phyloP scores from a whole-genome alignment of 2,329 filamentous ascomycete genomes.

The Ophiocordyceps sinensis region DNA sequence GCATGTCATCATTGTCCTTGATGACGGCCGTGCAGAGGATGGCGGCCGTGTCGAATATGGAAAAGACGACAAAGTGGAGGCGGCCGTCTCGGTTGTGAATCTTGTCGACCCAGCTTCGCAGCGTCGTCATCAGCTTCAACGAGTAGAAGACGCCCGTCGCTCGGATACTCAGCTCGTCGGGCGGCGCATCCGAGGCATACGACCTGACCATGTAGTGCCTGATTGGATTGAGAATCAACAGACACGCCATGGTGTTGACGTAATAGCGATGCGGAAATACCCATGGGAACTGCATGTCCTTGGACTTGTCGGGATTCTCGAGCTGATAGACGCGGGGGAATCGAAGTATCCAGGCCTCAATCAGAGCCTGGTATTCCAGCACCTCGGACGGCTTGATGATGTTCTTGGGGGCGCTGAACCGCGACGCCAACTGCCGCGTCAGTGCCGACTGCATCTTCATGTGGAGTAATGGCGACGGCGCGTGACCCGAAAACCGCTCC shows the following conservation, averaged over 20 bases:
- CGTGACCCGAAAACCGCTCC: slow-evolving; percentile 7
- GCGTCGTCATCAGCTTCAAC: slow-evolving; percentile 24
- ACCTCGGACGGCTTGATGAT: slow-evolving; percentile 13
- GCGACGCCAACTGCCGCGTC: slow-evolving; percentile 8
- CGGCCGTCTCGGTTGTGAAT: slow-evolving; percentile 30
- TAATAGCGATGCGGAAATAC: slow-evolving; percentile 32
- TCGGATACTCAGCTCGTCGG: slow-evolving; percentile 20
- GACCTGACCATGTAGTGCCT: slow-evolving; percentile 28
- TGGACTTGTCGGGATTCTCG: slow-evolving; percentile 22
- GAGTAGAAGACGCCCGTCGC: slow-evolving; percentile 25
- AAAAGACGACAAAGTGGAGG: slow-evolving; percentile 35
- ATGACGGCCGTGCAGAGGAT: slow-evolving; percentile 34
- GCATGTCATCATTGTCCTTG: slow-evolving; percentile 25
- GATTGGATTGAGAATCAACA: slow-evolving; percentile 31
- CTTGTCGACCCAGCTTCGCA: slow-evolving; percentile 25
- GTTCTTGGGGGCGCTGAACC: slow-evolving; percentile 12
- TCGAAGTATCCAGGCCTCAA: slow-evolving; percentile 24
- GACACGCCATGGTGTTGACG: slow-evolving; percentile 26
- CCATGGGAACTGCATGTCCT: slow-evolving; percentile 23
- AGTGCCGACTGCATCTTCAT: slow-evolving; percentile 16
- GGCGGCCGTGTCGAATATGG: slow-evolving; percentile 35
- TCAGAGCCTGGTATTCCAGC: slow-evolving; percentile 12
- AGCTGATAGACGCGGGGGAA: slow-evolving; percentile 26
- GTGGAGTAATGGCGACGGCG: slow-evolving; percentile 14
- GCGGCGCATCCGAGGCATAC: slow-evolving; percentile 10